phyloP scores from a whole-genome alignment of 129 eudicot species.

The Saposhnikovia divaricata region DNA sequence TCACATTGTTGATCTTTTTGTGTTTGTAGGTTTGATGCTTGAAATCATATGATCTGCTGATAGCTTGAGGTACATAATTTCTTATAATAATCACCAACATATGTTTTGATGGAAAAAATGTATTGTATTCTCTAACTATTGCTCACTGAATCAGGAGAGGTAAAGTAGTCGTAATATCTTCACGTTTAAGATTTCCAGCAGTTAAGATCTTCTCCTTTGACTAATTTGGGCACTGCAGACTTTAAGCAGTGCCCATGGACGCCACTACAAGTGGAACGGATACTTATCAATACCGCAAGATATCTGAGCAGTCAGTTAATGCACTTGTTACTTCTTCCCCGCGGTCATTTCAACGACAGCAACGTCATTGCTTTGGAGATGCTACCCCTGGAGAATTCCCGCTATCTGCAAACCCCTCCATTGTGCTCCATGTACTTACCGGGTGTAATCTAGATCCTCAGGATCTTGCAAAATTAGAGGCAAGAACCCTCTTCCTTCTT shows the following conservation, averaged over 20 bases:
- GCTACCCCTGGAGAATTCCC: slow-evolving; percentile 90
- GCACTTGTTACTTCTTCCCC: slow-evolving; percentile 34
- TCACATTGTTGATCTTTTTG: slow-evolving; percentile 1
- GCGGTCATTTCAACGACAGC: slow-evolving; percentile 49
- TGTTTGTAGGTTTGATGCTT: slow-evolving; percentile 34
- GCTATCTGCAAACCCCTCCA: slow-evolving; percentile 84
- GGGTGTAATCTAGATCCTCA: slow-evolving; percentile 83
- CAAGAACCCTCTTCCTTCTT: slow-evolving; percentile 42
- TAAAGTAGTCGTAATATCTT: slow-evolving; percentile 4
- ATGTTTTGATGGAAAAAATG: no score
- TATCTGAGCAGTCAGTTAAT: slow-evolving; percentile 60
- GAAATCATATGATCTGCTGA: slow-evolving; percentile 23
- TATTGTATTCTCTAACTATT: neutral
- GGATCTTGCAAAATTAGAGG: slow-evolving; percentile 94
- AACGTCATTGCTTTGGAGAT: slow-evolving; percentile 82
- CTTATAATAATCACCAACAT: neutral
- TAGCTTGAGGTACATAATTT: slow-evolving; percentile 26
- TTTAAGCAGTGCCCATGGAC: slow-evolving; percentile 96
- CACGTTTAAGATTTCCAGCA: slow-evolving; percentile 33
- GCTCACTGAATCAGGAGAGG: neutral
- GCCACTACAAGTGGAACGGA: slow-evolving; percentile 80
- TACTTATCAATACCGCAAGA: slow-evolving; percentile 60
- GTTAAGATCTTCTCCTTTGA: slow-evolving; percentile 37
- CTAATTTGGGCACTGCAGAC: slow-evolving; percentile 74
- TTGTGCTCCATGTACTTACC: slow-evolving; percentile 94